Evolutionary conservation across 371 early-diverging fungal genomes (phyloP), one percentile per base, ranked within the genome.

Genomic region (Apophysomyces ossiformis): DNA sequence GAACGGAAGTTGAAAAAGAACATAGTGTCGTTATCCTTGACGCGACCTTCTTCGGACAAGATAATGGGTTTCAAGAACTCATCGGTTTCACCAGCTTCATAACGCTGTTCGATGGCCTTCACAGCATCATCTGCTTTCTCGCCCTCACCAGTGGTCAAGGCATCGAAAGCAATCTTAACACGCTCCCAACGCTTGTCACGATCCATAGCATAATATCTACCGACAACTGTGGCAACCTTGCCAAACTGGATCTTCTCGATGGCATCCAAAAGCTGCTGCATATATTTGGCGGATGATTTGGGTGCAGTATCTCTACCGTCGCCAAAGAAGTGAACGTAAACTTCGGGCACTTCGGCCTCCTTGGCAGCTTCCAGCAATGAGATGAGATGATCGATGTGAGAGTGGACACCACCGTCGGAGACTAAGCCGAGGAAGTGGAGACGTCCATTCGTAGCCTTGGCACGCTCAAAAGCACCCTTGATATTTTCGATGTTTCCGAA

Each of bases 171-270:
- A 58, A 95, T 70, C 87, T 96, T 86, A 65, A 98, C 82, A 72
- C 99, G 92, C 83, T 99, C 99, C 95, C 98, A 96, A 69, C 99
- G 93, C 89, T 97, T 97, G 86, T 99, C 99, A 79, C 99, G 93
- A 81, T 99, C 99, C 99, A 99, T 99, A 65, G 99, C 97, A 78
- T 99, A 99, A 90, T 98, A 99, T 63, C 99, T 90, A 37, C 99
- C 99, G 21, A 90, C 86, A 45, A 99, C 87, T 43, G 97, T 96
- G 39, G 96, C 99, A 21, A 99, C 65, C 70, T 85, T 87, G 67
- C 98, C 99, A 77, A 95, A 97, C 6, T 80, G 60, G 60, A 92
- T 63, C 58, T 82, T 72, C 26, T 87, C 73, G 61, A 90, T 75
- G 61, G 86, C 86, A 57, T 90, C 89, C 58, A 85, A 76, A 69